Evolutionary conservation across 2,329 filamentous ascomycete genomes (phyloP).

Genomic region (Cercospora zeae-maydis): DNA sequence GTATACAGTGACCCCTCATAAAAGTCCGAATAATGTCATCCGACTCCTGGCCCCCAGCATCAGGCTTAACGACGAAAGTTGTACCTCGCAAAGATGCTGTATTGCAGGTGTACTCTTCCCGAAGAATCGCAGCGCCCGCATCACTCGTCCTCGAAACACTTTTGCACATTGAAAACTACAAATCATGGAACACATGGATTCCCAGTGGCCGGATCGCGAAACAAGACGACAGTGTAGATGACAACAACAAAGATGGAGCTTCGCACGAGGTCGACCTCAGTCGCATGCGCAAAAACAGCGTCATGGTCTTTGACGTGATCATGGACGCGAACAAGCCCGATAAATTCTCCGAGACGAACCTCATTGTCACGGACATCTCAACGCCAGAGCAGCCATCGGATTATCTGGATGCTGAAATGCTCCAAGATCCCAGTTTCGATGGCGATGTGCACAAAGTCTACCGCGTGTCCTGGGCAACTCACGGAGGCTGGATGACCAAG

Average conservation of each 20-base stretch:
- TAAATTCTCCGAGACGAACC: slow-evolving; percentile 18
- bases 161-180: slow-evolving; percentile 43
- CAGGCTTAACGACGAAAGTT: slow-evolving; percentile 25
- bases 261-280: too few species aligned
- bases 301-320: slow-evolving; percentile 28
- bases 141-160: slow-evolving; percentile 41
- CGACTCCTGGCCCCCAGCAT: slow-evolving; percentile 26
- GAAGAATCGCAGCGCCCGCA: slow-evolving; percentile 39
- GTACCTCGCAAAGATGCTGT: slow-evolving; percentile 25
- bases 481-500: slow-evolving; percentile 19
- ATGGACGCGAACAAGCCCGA: slow-evolving; percentile 31
- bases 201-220: slow-evolving; percentile 40
- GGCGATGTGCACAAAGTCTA: slow-evolving; percentile 26
- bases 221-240: slow-evolving; percentile 4
- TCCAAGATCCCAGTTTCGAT: slow-evolving; percentile 21
- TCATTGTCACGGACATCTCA: slow-evolving; percentile 29
- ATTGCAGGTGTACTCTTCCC: slow-evolving; percentile 26
- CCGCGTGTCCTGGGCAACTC: slow-evolving; percentile 27
- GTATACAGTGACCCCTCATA: neutral
- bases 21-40: neutral
- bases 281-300: slow-evolving; percentile 18
- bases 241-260: neutral
- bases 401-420: slow-evolving; percentile 22
- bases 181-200: slow-evolving; percentile 44
- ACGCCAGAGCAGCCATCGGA: slow-evolving; percentile 25